Conservation (phyloP, 306 rosid genomes). For the Casuarina glauca region DNA sequence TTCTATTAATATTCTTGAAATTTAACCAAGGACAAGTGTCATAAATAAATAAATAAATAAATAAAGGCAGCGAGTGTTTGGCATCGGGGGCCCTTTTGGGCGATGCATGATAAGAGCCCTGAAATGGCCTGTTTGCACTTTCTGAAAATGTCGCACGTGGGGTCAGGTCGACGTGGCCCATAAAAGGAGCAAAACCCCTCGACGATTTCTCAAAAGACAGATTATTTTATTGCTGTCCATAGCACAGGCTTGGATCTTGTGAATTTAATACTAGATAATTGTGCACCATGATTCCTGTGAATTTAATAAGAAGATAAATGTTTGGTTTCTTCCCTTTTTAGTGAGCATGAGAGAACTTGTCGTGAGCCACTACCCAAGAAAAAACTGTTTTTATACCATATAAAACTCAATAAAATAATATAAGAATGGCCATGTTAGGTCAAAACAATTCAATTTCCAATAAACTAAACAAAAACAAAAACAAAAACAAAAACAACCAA, state of each 20-base stretch:
- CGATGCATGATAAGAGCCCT: background rate
- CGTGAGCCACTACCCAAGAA: slow-evolving; percentile 23
- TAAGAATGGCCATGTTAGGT: slow-evolving; percentile 32
- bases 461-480: slow-evolving; percentile 6
- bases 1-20: background rate
- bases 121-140: background rate
- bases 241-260: slow-evolving; percentile 39
- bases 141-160: slow-evolving; percentile 25
- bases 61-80: background rate
- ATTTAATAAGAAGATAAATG: slow-evolving; percentile 24
- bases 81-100: background rate
- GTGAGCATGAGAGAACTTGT: slow-evolving; percentile 32
- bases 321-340: slow-evolving; percentile 16
- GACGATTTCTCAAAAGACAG: background rate
- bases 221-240: slow-evolving; percentile 11
- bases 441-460: slow-evolving; percentile 43
- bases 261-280: background rate
- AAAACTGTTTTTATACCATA: background rate
- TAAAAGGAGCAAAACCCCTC: slow-evolving; percentile 10
- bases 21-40: background rate
- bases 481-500: background rate
- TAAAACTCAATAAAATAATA: background rate
- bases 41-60: background rate
- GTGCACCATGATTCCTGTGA: background rate
- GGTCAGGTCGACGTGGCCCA: slow-evolving; percentile 31